Evolutionary conservation across 2,329 filamentous ascomycete genomes (phyloP), one percentile per base, ranked within the genome.

Genomic region (Neonectria faginata): DNA sequence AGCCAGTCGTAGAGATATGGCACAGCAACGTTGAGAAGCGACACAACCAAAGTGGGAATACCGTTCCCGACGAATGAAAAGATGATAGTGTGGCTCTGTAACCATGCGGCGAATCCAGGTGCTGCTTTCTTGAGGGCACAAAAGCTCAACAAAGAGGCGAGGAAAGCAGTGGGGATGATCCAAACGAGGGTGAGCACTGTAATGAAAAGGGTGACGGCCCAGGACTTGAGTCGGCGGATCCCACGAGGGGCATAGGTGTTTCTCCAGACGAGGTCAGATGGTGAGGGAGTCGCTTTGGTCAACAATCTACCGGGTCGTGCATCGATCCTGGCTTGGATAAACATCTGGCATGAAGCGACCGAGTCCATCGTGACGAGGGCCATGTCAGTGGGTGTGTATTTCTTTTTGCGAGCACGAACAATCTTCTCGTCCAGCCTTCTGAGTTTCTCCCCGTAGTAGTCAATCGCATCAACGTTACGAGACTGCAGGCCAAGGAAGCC

Each of bases 301-400:
- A 97, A 83, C 6, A 99, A 85, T 65, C 92, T 91, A 62, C 94
- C 90, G 0, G 97, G 96, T 11, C 92, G 91, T 3, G 96, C 94
- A 75, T 98, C 95, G 57, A 99, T 89, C 11, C 97, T 90, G 4
- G 96, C 94, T 79, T 99, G 96, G 47, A 97, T 93, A 25, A 94
- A 93, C 94, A 98, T 97, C 81, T 99, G 96, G 71, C 88, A 90
- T 33, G 94, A 91, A 14, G 94, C 92, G 54, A 97, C 96, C 3
- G 93, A 96, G 80, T 97, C 93, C 93, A 99, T 97, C 0, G 96
- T 98, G 42, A 99, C 92, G 78, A 99, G 97, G 1, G 97, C 97
- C 65, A 97, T 86, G 53, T 95, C 91, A 1, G 90, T 94, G 0
- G 96, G 85, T 6, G 86, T 82, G 73, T 94, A 98, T 3, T 91